Conservation (phyloP, 768 basidiomycete genomes). For the Astraeus odoratus region DNA sequence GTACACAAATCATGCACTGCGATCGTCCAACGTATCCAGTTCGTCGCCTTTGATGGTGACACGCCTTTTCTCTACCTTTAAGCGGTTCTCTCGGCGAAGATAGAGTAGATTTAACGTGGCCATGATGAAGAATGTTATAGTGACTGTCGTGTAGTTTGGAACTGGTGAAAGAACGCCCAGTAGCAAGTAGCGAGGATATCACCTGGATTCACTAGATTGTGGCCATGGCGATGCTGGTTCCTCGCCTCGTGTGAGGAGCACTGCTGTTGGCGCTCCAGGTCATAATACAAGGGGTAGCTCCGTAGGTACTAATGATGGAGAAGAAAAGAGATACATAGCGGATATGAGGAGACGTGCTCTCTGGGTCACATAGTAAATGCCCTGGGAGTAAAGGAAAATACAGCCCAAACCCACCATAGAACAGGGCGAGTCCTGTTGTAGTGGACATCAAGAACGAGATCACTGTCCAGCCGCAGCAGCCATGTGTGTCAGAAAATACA, state of each 20-base stretch:
- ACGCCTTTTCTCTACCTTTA: conserved; percentile 34
- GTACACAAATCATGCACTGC: conserved; percentile 50
- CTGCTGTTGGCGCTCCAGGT: conserved; percentile 62
- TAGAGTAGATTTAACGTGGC: conserved; percentile 35
- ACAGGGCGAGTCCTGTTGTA: conserved; percentile 49
- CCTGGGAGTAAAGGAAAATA: not conserved
- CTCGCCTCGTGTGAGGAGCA: conserved; percentile 48
- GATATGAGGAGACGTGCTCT: conserved; percentile 27
- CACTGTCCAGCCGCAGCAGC: conserved; percentile 40
- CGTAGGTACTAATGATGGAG: conserved; percentile 45
- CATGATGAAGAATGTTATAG: conserved; percentile 29
- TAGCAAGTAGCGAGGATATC: conserved; percentile 57
- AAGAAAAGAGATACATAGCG: conserved; percentile 55
- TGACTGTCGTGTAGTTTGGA: conserved; percentile 44
- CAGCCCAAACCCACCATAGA: conserved; percentile 36
- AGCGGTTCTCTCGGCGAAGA: conserved; percentile 36
- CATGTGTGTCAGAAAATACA: conserved; percentile 47
- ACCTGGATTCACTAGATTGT: conserved; percentile 52
- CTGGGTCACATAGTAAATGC: conserved; percentile 6
- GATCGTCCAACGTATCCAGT: conserved; percentile 37
- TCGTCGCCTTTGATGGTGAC: conserved; percentile 30
- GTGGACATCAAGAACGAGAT: conserved; percentile 39
- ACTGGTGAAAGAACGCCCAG: conserved; percentile 43
- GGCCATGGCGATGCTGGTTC: conserved; percentile 50
- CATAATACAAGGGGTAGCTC: conserved; percentile 44